Conservation (phyloP, 106 monocot genomes). For the Dendrobium nobile region DNA sequence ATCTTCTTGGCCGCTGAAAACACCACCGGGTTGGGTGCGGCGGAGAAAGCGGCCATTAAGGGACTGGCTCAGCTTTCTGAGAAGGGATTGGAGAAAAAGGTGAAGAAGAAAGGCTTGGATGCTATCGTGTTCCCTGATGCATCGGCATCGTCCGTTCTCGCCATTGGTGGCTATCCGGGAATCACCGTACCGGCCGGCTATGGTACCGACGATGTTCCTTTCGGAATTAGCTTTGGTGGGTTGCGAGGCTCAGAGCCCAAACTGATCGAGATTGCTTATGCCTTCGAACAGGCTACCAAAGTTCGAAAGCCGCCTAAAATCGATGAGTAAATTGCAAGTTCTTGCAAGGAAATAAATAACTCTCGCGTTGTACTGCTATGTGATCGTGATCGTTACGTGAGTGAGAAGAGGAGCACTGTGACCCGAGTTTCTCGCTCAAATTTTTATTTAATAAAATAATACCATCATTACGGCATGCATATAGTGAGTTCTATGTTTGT, state of each 20-base stretch:
- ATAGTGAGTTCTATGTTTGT: too few species aligned
- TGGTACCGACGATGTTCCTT: constrained; percentile 7
- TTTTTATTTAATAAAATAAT: too few species aligned
- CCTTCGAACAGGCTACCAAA: constrained; percentile 41
- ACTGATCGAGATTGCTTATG: constrained; percentile 49
- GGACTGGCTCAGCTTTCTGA: constrained; percentile 15
- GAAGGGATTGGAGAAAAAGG: constrained; percentile 32
- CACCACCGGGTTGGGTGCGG: constrained; percentile 17
- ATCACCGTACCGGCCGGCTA: constrained; percentile 47
- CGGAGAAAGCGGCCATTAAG: constrained; percentile 6
- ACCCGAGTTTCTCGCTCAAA: too few species aligned
- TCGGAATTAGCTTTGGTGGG: constrained; percentile 34
- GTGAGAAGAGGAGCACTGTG: too few species aligned
- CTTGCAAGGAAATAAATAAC: too few species aligned
- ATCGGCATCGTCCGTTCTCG: constrained; percentile 14
- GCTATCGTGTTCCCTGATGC: constrained; percentile 29
- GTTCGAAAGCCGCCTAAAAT: constrained; percentile 32
- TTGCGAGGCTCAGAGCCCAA: constrained; percentile 38
- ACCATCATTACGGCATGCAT: too few species aligned
- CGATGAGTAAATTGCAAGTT: too few species aligned
- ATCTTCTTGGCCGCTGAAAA: constrained; percentile 22
- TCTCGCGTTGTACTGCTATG: too few species aligned
- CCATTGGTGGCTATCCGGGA: constrained; percentile 38
- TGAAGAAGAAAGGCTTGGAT: constrained; percentile 27
- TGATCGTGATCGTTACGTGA: too few species aligned